Percentiles rank a stretch among this genome's conserved stretches.
Evolutionary conservation across 345 rosid genomes (phyloP).

Genomic region (Arabis hirsuta): DNA sequence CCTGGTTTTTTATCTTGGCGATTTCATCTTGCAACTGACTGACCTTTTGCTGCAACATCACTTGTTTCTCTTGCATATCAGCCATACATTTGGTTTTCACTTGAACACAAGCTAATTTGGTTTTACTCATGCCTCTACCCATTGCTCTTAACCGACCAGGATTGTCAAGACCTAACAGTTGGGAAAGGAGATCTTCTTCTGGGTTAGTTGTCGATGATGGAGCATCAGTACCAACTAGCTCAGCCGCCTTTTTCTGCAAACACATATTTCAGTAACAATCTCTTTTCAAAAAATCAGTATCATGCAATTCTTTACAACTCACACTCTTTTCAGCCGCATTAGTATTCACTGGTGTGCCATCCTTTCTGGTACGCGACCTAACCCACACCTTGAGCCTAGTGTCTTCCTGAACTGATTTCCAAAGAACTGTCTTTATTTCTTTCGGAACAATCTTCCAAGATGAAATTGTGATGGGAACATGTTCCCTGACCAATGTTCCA

Average conservation of each 20-base stretch:
- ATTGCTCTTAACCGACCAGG: not conserved
- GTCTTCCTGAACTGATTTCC: not conserved
- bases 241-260: not conserved
- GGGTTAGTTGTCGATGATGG: not conserved
- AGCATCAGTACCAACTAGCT: not conserved
- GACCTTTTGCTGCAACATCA: not conserved
- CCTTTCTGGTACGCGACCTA: not conserved
- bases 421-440: not conserved
- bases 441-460: not conserved
- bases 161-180: not conserved
- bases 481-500: not conserved
- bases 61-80: conserved; percentile 1
- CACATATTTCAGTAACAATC: too few species aligned
- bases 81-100: not conserved
- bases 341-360: not conserved
- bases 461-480: not conserved
- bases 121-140: conserved; percentile 1
- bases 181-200: not conserved
- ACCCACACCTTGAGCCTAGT: not conserved
- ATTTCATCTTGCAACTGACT: not conserved
- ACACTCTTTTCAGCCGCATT: not conserved
- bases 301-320: too few species aligned
- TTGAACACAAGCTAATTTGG: conserved; percentile 20
- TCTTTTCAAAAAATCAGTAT: too few species aligned
- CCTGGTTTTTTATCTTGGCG: too few species aligned